These are phyloP conservation scores for Torulaspora quercuum DNA, from an alignment of 805 yeast genomes.

Conservation along the genomic window DNA sequence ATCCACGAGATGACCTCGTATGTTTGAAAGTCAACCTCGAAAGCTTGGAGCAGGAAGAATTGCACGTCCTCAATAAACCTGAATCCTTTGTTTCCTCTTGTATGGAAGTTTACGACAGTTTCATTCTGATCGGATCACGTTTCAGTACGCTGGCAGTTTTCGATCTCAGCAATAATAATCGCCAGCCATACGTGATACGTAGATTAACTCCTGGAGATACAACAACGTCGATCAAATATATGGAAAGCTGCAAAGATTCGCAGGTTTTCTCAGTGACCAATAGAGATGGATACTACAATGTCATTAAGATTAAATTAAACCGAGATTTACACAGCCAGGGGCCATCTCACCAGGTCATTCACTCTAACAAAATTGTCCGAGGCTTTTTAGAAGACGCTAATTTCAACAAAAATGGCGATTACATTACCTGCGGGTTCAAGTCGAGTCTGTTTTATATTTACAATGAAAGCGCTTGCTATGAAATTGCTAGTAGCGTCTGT, in stretches of 20 bases:
- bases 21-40: slow-evolving; percentile 38
- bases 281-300: slow-evolving; percentile 63
- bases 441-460: slow-evolving; percentile 74
- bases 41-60: slow-evolving; percentile 29
- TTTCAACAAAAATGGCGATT: slow-evolving; percentile 42
- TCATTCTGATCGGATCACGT: slow-evolving; percentile 66
- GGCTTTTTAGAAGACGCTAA: slow-evolving; percentile 81
- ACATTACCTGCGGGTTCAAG: slow-evolving; percentile 75
- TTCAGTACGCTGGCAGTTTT: slow-evolving; percentile 62
- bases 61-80: slow-evolving; percentile 38
- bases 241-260: slow-evolving; percentile 32
- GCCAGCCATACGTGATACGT: slow-evolving; percentile 35
- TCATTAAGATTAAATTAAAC: slow-evolving; percentile 34
- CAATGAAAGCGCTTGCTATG: slow-evolving; percentile 75
- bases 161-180: slow-evolving; percentile 34
- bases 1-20: slow-evolving; percentile 53
- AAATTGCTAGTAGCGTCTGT: slow-evolving; percentile 65
- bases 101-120: slow-evolving; percentile 42
- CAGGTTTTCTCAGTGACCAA: slow-evolving; percentile 47
- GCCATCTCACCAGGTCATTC: slow-evolving; percentile 36
- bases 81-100: slow-evolving; percentile 58
- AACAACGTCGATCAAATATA: slow-evolving; percentile 50
- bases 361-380: slow-evolving; percentile 60
- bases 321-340: slow-evolving; percentile 1
- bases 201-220: slow-evolving; percentile 65